Conservation (phyloP, 345 rosid genomes). For the Gossypium ekmanianum region DNA sequence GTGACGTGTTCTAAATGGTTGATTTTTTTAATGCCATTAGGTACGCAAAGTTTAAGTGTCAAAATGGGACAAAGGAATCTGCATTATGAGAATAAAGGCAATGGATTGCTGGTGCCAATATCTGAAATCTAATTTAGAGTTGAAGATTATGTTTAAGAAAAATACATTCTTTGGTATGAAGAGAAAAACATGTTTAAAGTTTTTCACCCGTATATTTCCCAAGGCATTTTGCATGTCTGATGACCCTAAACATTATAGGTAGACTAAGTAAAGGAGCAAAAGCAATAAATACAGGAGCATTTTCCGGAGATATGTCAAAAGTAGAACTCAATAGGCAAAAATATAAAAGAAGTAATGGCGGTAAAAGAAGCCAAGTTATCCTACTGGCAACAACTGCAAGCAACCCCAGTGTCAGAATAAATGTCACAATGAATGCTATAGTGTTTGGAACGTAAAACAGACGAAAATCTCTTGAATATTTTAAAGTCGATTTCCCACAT, state of each 20-base stretch:
- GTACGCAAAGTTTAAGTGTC: no score
- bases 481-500: neutral
- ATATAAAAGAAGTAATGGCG: neutral
- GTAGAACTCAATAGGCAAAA: neutral
- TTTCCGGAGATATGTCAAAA: neutral
- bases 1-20: no score
- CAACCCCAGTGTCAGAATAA: neutral
- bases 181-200: neutral
- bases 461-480: neutral
- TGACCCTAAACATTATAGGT: neutral
- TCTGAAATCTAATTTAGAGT: no score
- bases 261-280: neutral
- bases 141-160: neutral
- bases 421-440: neutral
- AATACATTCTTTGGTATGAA: neutral
- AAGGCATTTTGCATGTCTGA: neutral
- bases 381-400: neutral
- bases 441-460: conserved; percentile 5
- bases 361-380: neutral
- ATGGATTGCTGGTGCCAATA: no score
- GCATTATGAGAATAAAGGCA: no score
- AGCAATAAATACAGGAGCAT: neutral
- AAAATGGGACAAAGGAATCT: no score
- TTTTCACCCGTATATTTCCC: neutral
- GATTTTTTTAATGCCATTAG: no score